These are phyloP conservation scores for Hyphodiscus sp. DNA, from an alignment of 2,329 filamentous ascomycete species.

Conservation along the genomic window DNA sequence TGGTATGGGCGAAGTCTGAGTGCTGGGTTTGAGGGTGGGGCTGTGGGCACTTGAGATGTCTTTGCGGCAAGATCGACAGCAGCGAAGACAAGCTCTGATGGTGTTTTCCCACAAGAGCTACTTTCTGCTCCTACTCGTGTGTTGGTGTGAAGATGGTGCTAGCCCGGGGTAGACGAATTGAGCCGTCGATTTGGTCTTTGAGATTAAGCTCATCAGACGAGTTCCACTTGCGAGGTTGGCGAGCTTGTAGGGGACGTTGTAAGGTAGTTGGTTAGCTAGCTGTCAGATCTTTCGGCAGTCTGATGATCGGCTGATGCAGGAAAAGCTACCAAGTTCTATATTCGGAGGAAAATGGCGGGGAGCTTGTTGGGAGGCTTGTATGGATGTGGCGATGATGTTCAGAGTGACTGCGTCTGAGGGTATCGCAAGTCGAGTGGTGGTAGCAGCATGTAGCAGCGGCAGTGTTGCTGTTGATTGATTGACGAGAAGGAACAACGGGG, in stretches of 20 bases:
- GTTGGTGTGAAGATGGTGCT: slow-evolving; percentile 6
- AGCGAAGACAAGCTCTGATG: slow-evolving; percentile 10
- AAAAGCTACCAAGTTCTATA: too few species aligned
- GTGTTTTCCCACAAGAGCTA: slow-evolving; percentile 9
- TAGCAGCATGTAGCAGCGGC: not conserved
- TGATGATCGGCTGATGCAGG: slow-evolving; percentile 16
- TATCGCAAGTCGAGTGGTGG: not conserved
- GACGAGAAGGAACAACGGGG: slow-evolving; percentile 5
- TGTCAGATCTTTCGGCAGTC: slow-evolving; percentile 21
- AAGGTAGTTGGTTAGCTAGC: slow-evolving; percentile 4
- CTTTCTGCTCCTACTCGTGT: slow-evolving; percentile 4
- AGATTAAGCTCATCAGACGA: slow-evolving; percentile 24
- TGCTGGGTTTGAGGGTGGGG: slow-evolving; percentile 13
- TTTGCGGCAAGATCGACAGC: slow-evolving; percentile 22
- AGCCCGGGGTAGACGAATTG: slow-evolving; percentile 3
- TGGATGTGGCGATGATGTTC: slow-evolving; percentile 2
- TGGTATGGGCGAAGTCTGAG: slow-evolving; percentile 1
- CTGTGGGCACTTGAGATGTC: slow-evolving; percentile 11
- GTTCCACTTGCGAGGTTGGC: slow-evolving; percentile 16
- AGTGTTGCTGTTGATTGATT: not conserved
- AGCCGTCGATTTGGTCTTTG: slow-evolving; percentile 4
- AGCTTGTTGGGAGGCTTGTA: not conserved
- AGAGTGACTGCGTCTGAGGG: not conserved
- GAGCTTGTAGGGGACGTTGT: too few species aligned
- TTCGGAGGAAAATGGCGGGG: slow-evolving; percentile 7